Percentiles rank a stretch among this genome's conserved stretches.
phyloP scores from a whole-genome alignment of 2,329 filamentous ascomycete genomes.

The Ophiosphaerella narmari region DNA sequence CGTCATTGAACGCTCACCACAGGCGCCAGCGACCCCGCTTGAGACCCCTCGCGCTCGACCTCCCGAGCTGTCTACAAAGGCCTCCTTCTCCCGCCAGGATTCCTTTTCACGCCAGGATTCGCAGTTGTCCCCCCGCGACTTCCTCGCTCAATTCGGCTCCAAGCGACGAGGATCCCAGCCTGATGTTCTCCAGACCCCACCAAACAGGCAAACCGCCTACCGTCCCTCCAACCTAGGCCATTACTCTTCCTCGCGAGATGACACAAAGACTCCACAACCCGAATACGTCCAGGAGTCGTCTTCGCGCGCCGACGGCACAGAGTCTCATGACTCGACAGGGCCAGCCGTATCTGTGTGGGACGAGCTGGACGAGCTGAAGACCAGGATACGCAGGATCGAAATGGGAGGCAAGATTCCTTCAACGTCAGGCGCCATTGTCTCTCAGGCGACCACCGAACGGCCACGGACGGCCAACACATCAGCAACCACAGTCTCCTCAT shows the following conservation, averaged over 20 bases:
- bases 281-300: slow-evolving; percentile 32
- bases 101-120: slow-evolving; percentile 33
- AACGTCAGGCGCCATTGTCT: slow-evolving; percentile 73
- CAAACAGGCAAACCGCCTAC: slow-evolving; percentile 37
- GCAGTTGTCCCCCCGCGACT: slow-evolving; percentile 41
- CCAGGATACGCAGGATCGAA: slow-evolving; percentile 86
- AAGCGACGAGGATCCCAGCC: slow-evolving; percentile 39
- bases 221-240: slow-evolving; percentile 43
- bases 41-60: slow-evolving; percentile 31
- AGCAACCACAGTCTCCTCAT: slow-evolving; percentile 86
- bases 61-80: slow-evolving; percentile 36
- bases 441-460: slow-evolving; percentile 74
- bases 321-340: slow-evolving; percentile 85
- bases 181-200: slow-evolving; percentile 39
- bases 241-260: slow-evolving; percentile 39
- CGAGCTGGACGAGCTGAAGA: slow-evolving; percentile 93
- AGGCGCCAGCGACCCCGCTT: slow-evolving; percentile 29
- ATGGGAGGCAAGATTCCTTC: slow-evolving; percentile 84
- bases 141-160: slow-evolving; percentile 34
- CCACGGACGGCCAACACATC: slow-evolving; percentile 90
- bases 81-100: slow-evolving; percentile 34
- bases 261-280: slow-evolving; percentile 30
- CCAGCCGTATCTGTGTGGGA: slow-evolving; percentile 97
- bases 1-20: slow-evolving; percentile 31
- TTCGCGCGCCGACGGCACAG: slow-evolving; percentile 58